phyloP scores from a whole-genome alignment of 257 asterid genomes.

The Buddleja alternifolia region DNA sequence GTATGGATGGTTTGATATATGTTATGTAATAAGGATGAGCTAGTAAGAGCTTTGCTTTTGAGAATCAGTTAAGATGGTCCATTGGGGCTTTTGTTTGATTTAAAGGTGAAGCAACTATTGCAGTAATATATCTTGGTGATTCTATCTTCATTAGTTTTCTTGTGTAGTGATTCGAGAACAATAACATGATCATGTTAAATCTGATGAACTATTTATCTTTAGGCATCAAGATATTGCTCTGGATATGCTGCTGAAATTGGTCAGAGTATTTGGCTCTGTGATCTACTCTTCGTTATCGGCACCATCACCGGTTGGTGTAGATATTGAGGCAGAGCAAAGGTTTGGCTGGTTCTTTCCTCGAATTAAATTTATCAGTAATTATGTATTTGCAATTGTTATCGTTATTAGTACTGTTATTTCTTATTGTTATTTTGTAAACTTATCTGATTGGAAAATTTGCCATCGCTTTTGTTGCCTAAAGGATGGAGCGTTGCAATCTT shows the following conservation, averaged over 20 bases:
- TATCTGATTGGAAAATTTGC: conserved; percentile 29
- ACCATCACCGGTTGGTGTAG: conserved; percentile 87
- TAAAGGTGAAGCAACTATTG: not conserved
- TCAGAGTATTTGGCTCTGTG: conserved; percentile 85
- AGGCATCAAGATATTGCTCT: conserved; percentile 93
- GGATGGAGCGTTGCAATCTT: conserved; percentile 92
- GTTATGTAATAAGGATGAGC: conserved; percentile 6
- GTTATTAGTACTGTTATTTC: not conserved
- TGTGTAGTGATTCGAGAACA: conserved; percentile 21
- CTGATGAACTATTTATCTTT: conserved; percentile 33
- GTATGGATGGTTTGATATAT: not conserved
- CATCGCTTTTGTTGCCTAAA: conserved; percentile 36
- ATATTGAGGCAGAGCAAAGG: conserved; percentile 98
- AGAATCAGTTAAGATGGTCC: conserved; percentile 3
- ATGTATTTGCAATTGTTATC: conserved; percentile 17
- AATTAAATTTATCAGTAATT: not conserved
- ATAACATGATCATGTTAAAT: conserved; percentile 26
- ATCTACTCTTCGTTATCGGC: conserved; percentile 89
- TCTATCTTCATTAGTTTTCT: conserved; percentile 21
- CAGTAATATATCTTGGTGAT: conserved; percentile 19
- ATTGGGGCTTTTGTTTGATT: conserved; percentile 6
- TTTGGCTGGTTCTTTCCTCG: conserved; percentile 31
- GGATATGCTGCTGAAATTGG: conserved; percentile 85
- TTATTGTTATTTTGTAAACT: conserved; percentile 16
- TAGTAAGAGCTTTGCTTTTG: conserved; percentile 1